Evolutionary conservation across 2,329 filamentous ascomycete species (phyloP).

Genomic region (Neoarthrinium moseri): DNA sequence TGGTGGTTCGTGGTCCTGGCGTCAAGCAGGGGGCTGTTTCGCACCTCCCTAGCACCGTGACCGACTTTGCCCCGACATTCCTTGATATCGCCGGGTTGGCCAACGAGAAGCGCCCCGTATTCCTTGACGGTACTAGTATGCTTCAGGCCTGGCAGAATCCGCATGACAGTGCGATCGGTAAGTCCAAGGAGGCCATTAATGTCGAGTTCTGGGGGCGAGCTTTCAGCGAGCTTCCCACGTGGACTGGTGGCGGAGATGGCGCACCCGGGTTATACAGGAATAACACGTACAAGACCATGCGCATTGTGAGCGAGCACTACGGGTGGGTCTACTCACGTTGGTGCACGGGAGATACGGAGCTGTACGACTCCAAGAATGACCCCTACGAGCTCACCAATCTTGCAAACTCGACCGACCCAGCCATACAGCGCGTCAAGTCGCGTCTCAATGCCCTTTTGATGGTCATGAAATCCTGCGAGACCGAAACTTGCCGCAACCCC

Average conservation of each 20-base stretch:
- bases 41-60: slow-evolving; percentile 51
- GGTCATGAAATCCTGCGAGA: slow-evolving; percentile 23
- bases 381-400: slow-evolving; percentile 24
- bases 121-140: slow-evolving; percentile 47
- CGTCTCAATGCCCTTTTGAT: slow-evolving; percentile 23
- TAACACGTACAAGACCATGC: slow-evolving; percentile 62
- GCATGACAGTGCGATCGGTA: slow-evolving; percentile 2
- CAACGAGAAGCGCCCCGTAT: slow-evolving; percentile 37
- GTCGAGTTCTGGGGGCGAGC: slow-evolving; percentile 50
- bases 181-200: slow-evolving; percentile 30
- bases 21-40: slow-evolving; percentile 39
- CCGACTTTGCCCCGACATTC: slow-evolving; percentile 55
- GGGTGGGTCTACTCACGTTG: slow-evolving; percentile 66
- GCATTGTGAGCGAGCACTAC: slow-evolving; percentile 52
- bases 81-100: slow-evolving; percentile 35
- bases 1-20: slow-evolving; percentile 37
- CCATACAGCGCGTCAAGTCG: slow-evolving; percentile 11
- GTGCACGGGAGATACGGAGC: slow-evolving; percentile 66
- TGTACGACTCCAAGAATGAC: slow-evolving; percentile 54
- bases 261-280: slow-evolving; percentile 21
- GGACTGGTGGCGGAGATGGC: not conserved
- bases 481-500: slow-evolving; percentile 19
- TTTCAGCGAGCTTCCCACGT: not conserved
- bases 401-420: slow-evolving; percentile 2
- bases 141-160: slow-evolving; percentile 34